Percentiles rank a stretch among this genome's conserved stretches.
Conservation (phyloP, 257 asterid species). For the Solanum sejunctum region DNA sequence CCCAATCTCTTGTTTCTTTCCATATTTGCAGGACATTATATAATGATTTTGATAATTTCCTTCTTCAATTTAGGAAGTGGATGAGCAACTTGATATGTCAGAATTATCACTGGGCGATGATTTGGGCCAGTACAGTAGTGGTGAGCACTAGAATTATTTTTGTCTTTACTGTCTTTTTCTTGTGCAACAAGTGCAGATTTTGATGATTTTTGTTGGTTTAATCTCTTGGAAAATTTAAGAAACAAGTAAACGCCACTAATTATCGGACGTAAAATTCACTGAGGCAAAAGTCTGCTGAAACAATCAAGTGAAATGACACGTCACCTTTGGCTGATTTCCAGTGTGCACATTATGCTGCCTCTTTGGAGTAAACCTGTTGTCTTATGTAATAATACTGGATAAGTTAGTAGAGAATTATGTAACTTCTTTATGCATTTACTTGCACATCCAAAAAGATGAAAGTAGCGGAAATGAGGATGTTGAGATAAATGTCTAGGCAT, state of each 20-base stretch:
- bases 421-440: not conserved
- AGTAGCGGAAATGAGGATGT: not conserved
- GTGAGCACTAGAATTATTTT: constrained; percentile 27
- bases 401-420: not conserved
- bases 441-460: not conserved
- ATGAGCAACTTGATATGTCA: constrained; percentile 87
- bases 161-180: not conserved
- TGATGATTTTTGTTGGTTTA: not conserved
- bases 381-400: not conserved
- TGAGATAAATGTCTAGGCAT: not conserved
- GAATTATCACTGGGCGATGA: constrained; percentile 68
- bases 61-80: constrained; percentile 63
- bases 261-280: not conserved
- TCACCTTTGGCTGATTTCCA: not conserved
- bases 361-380: not conserved
- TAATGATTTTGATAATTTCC: not conserved
- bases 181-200: not conserved
- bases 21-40: not conserved
- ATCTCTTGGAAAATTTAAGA: not conserved
- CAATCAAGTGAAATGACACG: not conserved
- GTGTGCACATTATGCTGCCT: not conserved
- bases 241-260: not conserved
- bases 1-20: not conserved
- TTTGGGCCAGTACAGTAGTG: constrained; percentile 42
- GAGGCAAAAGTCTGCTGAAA: not conserved